Evolutionary conservation across 495 filamentous ascomycete species (phyloP).

Genomic region (Hypoxylon fragiforme): DNA sequence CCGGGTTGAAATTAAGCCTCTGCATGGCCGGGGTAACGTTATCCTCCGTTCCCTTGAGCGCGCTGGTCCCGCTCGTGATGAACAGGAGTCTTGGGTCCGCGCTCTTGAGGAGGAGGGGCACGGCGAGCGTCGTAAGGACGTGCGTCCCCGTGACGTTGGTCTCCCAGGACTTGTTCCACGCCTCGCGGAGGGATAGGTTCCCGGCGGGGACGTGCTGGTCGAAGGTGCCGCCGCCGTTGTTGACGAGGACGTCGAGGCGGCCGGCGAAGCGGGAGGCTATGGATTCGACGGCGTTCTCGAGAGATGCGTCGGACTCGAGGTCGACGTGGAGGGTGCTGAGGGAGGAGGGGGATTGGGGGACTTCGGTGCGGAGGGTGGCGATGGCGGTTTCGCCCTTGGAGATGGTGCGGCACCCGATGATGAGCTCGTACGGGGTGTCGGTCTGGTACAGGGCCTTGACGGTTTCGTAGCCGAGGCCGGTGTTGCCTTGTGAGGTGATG

Average conservation of each 20-base stretch:
- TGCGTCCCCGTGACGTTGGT: constrained; percentile 54
- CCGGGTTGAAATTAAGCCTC: constrained; percentile 41
- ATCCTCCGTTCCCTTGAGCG: constrained; percentile 46
- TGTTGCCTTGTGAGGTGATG: constrained; percentile 43
- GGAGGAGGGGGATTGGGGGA: constrained; percentile 41
- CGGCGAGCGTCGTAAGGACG: constrained; percentile 49
- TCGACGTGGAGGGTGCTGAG: constrained; percentile 51
- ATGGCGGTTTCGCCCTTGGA: constrained; percentile 52
- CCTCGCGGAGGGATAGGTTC: constrained; percentile 40
- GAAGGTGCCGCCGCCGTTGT: constrained; percentile 54
- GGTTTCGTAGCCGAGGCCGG: constrained; percentile 54
- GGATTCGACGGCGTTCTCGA: constrained; percentile 43
- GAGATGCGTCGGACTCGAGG: constrained; percentile 56
- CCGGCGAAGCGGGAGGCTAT: constrained; percentile 45
- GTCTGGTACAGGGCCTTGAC: constrained; percentile 50
- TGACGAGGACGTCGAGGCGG: constrained; percentile 55
- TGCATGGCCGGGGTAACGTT: neutral
- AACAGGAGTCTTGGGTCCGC: constrained; percentile 53
- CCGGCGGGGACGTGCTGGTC: constrained; percentile 36
- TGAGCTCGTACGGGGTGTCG: constrained; percentile 48
- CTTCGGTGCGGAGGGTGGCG: constrained; percentile 36
- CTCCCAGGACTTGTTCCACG: constrained; percentile 54
- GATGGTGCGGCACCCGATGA: constrained; percentile 50
- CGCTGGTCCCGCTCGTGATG: constrained; percentile 52
- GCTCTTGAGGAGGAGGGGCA: constrained; percentile 51